Base-by-base conservation (phyloP, 2,329 filamentous ascomycete species). In the Zasmidium cellare region DNA sequence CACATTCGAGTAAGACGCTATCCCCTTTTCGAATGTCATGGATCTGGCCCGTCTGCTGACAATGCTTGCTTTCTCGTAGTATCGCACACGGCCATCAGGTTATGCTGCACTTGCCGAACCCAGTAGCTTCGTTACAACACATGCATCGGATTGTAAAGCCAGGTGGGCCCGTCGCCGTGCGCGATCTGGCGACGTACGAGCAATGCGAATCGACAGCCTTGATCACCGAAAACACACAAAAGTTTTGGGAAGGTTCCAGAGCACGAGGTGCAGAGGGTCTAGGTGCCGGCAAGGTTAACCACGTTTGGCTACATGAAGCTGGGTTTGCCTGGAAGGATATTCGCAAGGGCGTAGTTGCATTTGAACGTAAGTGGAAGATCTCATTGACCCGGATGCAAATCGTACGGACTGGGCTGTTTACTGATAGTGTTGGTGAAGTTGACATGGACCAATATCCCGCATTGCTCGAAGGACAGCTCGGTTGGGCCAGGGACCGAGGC, bases 1-100 rank as follows among this genome's bases (percentile, higher is more conserved):
- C 9, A 57, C 58, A 2, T 87, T 86, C 62, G 84, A 87, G n/a
- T n/a, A n/a, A n/a, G n/a, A n/a, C n/a, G n/a, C n/a, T n/a, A n/a
- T n/a, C n/a, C n/a, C n/a, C n/a, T n/a, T n/a, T n/a, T n/a, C n/a
- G n/a, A n/a, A n/a, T n/a, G n/a, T n/a, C n/a, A n/a, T n/a, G n/a
- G n/a, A n/a, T n/a, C n/a, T n/a, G n/a, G n/a, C n/a, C n/a, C n/a
- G n/a, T n/a, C n/a, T n/a, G n/a, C n/a, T n/a, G n/a, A n/a, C n/a
- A n/a, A n/a, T n/a, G n/a, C n/a, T n/a, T n/a, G n/a, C n/a, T n/a
- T n/a, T n/a, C n/a, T n/a, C n/a, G n/a, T n/a, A n/a, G n/a, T 62
- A 70, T 86, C n/a, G 80, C 85, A 2, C 79, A 81, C 63, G 78
- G 77, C 41, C 82, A 85, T 64, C 83, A 86, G 66, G 78, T 86